Percentiles rank a stretch among this genome's conserved stretches.
Evolutionary conservation across 305 asterid genomes (phyloP).

Genomic region (Solanum aculeatissimum): DNA sequence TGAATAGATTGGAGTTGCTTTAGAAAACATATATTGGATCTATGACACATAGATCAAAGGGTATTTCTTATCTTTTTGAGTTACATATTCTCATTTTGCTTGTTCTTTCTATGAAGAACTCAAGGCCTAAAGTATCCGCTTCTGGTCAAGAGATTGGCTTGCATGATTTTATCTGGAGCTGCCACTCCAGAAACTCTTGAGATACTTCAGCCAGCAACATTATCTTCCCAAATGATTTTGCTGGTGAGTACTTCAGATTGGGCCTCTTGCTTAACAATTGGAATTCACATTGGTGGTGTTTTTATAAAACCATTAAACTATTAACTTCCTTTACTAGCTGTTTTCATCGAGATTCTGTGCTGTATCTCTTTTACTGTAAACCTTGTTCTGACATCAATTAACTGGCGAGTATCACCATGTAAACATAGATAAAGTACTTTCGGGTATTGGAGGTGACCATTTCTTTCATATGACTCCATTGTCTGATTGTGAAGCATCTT

Average conservation of each 20-base stretch:
- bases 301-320: not conserved
- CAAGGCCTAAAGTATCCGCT: conserved; percentile 76
- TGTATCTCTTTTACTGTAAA: not conserved
- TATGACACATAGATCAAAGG: not conserved
- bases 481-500: not conserved
- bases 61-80: not conserved
- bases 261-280: not conserved
- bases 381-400: not conserved
- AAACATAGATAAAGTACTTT: not conserved
- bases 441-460: not conserved
- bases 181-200: conserved; percentile 37
- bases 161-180: conserved; percentile 53
- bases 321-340: not conserved
- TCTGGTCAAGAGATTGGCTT: conserved; percentile 63
- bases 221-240: conserved; percentile 35
- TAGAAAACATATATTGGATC: not conserved
- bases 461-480: not conserved
- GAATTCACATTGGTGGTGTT: not conserved
- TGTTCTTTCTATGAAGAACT: conserved; percentile 29
- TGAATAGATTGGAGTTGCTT: not conserved
- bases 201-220: conserved; percentile 57
- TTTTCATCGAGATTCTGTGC: not conserved
- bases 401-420: not conserved
- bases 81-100: not conserved
- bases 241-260: conserved; percentile 27